Percentiles rank a stretch among this genome's conserved stretches.
phyloP scores from a whole-genome alignment of 176 grass and related monocot genomes.

The Phyllostachys edulis region DNA sequence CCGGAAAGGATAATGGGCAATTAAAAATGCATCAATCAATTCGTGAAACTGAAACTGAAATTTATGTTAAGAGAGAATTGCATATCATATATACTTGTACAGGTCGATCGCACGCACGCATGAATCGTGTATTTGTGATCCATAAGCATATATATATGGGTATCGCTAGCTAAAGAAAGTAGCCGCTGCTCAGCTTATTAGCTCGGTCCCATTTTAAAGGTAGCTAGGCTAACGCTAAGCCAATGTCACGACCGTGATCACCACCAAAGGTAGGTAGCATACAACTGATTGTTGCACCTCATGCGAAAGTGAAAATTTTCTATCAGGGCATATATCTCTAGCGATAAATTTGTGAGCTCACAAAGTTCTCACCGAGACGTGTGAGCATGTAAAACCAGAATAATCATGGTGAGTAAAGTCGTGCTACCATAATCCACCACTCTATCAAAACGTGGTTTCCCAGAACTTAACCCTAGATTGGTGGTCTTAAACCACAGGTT shows the following conservation, averaged over 20 bases:
- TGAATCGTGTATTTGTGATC: background rate
- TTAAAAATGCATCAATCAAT: constrained; percentile 46
- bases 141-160: background rate
- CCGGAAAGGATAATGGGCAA: constrained; percentile 27
- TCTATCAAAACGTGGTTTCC: background rate
- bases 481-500: constrained; percentile 47
- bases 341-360: accelerated
- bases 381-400: accelerated
- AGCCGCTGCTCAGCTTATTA: background rate
- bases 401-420: accelerated
- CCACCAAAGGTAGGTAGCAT: background rate
- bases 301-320: background rate
- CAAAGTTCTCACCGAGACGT: accelerated
- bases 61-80: background rate
- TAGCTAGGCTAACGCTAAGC: background rate
- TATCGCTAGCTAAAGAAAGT: background rate
- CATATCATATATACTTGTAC: background rate
- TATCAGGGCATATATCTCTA: background rate
- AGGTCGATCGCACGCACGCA: background rate
- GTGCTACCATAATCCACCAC: background rate
- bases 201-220: background rate
- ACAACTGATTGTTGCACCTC: background rate
- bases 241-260: background rate
- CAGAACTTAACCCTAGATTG: constrained; percentile 36
- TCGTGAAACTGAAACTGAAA: background rate